Conservation (phyloP, 2,329 filamentous ascomycete species). For the Canariomyces notabilis region DNA sequence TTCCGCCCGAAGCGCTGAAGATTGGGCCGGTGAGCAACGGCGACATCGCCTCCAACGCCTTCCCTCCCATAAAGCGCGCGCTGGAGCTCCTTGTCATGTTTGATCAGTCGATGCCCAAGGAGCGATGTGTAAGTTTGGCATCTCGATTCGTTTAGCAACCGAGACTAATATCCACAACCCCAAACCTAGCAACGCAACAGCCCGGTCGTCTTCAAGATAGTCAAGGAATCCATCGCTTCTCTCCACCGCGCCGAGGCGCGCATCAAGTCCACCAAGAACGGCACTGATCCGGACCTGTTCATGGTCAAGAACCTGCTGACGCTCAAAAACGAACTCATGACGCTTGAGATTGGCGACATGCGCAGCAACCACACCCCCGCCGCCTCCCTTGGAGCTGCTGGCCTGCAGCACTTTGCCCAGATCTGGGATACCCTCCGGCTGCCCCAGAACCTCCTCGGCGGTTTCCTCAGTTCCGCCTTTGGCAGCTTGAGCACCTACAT, state of each 20-base stretch:
- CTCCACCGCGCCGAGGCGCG: slow-evolving; percentile 70
- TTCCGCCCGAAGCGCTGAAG: slow-evolving; percentile 45
- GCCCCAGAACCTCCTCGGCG: slow-evolving; percentile 51
- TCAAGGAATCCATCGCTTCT: slow-evolving; percentile 82
- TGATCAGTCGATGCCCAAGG: slow-evolving; percentile 60
- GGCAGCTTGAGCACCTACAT: slow-evolving; percentile 51
- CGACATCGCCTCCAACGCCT: slow-evolving; percentile 51
- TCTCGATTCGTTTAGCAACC: too few species aligned
- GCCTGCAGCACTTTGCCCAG: slow-evolving; percentile 57
- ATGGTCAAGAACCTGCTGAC: slow-evolving; percentile 92
- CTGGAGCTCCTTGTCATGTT: slow-evolving; percentile 57
- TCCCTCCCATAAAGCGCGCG: slow-evolving; percentile 53
- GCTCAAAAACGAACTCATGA: slow-evolving; percentile 91
- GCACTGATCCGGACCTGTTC: slow-evolving; percentile 78
- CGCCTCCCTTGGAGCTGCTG: not conserved
- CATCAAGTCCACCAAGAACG: slow-evolving; percentile 56
- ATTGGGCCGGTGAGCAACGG: slow-evolving; percentile 46
- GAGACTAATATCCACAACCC: slow-evolving; percentile 14
- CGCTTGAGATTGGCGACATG: slow-evolving; percentile 81
- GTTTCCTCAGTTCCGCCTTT: slow-evolving; percentile 41
- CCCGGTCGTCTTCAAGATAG: slow-evolving; percentile 61
- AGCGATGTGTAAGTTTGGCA: slow-evolving; percentile 49
- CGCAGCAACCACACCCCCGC: slow-evolving; percentile 34
- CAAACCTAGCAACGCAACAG: slow-evolving; percentile 45
- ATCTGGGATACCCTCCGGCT: slow-evolving; percentile 61